phyloP scores from a whole-genome alignment of 2,329 filamentous ascomycete species.

The Hortaea werneckii region DNA sequence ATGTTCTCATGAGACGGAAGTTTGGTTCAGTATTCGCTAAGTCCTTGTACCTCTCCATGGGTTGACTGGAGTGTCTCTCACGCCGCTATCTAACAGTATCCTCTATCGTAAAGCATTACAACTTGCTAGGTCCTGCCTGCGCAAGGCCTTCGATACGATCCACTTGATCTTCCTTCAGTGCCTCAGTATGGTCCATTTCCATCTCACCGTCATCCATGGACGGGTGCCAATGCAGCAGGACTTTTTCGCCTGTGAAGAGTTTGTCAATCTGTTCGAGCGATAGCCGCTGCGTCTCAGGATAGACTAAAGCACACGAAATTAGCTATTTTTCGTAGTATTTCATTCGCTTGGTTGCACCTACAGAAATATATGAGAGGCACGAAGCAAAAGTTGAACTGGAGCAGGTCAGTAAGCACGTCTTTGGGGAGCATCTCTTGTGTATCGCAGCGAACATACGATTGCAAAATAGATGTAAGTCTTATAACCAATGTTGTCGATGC shows the following conservation, averaged over 20 bases:
- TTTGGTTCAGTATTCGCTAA: too few relatives aligned
- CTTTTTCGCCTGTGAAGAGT: conserved; percentile 1
- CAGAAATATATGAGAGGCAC: conserved; percentile 50
- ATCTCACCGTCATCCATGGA: neutral
- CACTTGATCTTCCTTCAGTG: neutral
- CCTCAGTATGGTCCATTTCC: neutral
- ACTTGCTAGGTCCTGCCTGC: too few relatives aligned
- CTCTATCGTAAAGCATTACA: too few relatives aligned
- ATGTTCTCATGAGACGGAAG: too few relatives aligned
- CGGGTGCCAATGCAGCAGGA: conserved; percentile 1
- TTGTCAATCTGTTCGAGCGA: conserved; percentile 43
- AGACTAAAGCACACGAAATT: conserved; percentile 30
- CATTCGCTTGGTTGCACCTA: neutral
- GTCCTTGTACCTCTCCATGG: too few relatives aligned
- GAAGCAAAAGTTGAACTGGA: conserved; percentile 39
- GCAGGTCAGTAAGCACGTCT: too few relatives aligned
- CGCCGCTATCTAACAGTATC: too few relatives aligned
- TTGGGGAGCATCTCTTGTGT: conserved; percentile 1
- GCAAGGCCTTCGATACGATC: neutral
- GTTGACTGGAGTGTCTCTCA: too few relatives aligned
- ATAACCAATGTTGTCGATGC: conserved; percentile 42
- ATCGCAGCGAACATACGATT: conserved; percentile 28
- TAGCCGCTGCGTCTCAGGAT: conserved; percentile 31
- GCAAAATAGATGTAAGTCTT: conserved; percentile 41
- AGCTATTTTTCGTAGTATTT: neutral